Evolutionary conservation across 345 rosid species (phyloP), one percentile per base, ranked within the genome.

Genomic region (Euphorbia lathyris): DNA sequence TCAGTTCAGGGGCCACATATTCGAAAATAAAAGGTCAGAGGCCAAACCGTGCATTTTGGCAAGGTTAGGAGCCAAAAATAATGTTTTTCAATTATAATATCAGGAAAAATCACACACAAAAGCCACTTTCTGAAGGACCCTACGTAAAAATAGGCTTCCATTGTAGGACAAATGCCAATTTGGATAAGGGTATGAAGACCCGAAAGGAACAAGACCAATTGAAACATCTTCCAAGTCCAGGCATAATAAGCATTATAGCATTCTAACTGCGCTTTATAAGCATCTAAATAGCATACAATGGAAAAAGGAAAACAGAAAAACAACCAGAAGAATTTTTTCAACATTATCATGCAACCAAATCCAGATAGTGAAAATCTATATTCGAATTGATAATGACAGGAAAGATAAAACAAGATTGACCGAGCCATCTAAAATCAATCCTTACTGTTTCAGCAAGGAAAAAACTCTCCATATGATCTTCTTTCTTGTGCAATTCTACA

Each of bases 381-480:
- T 59, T 20, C 60, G 36, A 61, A 71, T 76, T 53, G 43, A 67
- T 27, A 43, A 34, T 23, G 38, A 73, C 34, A 40, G 59, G 60
- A 56, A 32, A 56, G 23, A 56, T 43, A 26, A 65, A 40, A 40
- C 3, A 58, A 68, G 26, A 68, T 17, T 29, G 26, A 68, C 27
- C 43, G 25, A 13, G 65, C 45, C 51, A 27, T 67, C 38, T 47
- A 64, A 67, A 69, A 17, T 65, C n/a, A 34, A 72, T 71, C 34
- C 96, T 78, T 72, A 94, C 98, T 9, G 98, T 94, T 91, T 94
- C 98, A n/a, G 97, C 97, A 13, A 94, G 93, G 86, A 94, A 94
- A 82, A 94, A 94, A 83, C 98, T 94, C 79, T 94, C 98, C 98
- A 94, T 94, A 77, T 92, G 98, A 74, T 94, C 97, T 78, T 90